Percentiles rank a stretch among this genome's conserved stretches.
phyloP scores from a whole-genome alignment of 2,329 filamentous ascomycete genomes.

The Fusarium albosuccineum region DNA sequence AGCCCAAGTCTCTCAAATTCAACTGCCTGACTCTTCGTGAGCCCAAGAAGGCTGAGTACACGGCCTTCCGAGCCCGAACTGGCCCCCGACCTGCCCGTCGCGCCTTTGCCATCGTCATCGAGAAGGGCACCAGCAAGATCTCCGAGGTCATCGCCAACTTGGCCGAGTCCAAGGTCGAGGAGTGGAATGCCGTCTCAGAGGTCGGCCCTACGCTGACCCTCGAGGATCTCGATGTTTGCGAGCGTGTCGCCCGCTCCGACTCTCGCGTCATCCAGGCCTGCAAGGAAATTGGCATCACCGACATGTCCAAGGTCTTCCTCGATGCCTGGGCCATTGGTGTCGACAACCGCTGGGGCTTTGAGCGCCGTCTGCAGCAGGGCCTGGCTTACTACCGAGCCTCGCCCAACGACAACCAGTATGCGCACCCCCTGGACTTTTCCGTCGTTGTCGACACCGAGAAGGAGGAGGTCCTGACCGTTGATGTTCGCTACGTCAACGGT shows the following conservation, averaged over 20 bases:
- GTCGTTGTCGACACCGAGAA: conserved; percentile 60
- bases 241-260: conserved; percentile 75
- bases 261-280: conserved; percentile 83
- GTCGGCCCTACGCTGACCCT: conserved; percentile 74
- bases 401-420: conserved; percentile 74
- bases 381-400: conserved; percentile 85
- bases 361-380: conserved; percentile 81
- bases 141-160: conserved; percentile 66
- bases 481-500: conserved; percentile 57
- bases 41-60: conserved; percentile 72
- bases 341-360: conserved; percentile 80
- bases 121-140: conserved; percentile 55
- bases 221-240: conserved; percentile 83
- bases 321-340: conserved; percentile 90
- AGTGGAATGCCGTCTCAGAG: conserved; percentile 60
- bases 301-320: conserved; percentile 88
- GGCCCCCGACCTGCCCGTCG: conserved; percentile 63
- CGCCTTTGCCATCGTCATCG: conserved; percentile 63
- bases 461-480: conserved; percentile 62
- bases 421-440: conserved; percentile 67
- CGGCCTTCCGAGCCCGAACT: conserved; percentile 67
- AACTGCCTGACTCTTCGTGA: conserved; percentile 78
- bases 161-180: conserved; percentile 55
- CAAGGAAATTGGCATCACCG: conserved; percentile 78
- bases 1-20: conserved; percentile 55